Conservation (phyloP, 768 basidiomycete genomes). For the Boletus tylopilopsis region DNA sequence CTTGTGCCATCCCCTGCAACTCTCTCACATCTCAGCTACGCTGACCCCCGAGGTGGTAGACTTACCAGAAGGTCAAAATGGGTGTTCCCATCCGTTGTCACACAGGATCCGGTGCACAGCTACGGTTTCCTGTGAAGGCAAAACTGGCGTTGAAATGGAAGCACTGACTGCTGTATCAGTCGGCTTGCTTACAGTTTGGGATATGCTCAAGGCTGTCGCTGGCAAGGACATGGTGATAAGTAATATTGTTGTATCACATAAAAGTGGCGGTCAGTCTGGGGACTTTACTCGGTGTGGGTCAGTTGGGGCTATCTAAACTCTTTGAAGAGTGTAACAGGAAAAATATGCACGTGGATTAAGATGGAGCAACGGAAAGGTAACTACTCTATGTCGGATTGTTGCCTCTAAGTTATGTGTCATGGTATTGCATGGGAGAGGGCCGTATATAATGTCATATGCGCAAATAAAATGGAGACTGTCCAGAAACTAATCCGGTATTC, state of each 20-base stretch:
- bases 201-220: constrained; percentile 89
- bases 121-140: constrained; percentile 71
- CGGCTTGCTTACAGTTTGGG: constrained; percentile 82
- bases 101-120: constrained; percentile 61
- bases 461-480: not conserved
- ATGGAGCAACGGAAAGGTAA: no score
- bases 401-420: not conserved
- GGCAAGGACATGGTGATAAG: constrained; percentile 84
- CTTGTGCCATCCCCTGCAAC: constrained; percentile 78
- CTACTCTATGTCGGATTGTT: no score
- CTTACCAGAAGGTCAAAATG: not conserved
- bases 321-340: not conserved
- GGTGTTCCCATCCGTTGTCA: constrained; percentile 12
- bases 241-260: constrained; percentile 58
- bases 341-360: not conserved
- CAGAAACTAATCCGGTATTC: not conserved
- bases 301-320: not conserved
- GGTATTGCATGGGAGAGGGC: not conserved
- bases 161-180: constrained; percentile 81
- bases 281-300: constrained; percentile 45
- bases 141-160: constrained; percentile 93
- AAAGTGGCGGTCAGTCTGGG: constrained; percentile 73
- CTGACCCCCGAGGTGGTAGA: constrained; percentile 45
- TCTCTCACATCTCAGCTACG: constrained; percentile 66
- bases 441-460: not conserved